Evolutionary conservation across 331 rosid species (phyloP).

Genomic region (Arachis monticola): DNA sequence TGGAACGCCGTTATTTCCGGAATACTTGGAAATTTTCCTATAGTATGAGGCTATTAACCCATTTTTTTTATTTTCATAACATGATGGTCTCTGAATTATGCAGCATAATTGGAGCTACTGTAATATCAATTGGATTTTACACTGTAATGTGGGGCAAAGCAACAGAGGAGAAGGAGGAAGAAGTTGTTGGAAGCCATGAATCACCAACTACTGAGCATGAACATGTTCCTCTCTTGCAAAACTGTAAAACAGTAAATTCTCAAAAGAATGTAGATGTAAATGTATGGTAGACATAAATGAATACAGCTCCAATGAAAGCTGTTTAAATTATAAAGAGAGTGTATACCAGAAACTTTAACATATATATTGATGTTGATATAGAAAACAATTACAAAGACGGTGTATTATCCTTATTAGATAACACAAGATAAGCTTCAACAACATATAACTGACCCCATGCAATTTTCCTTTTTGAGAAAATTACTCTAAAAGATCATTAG

Average conservation of each 20-base stretch:
- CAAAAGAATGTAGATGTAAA: slow-evolving; percentile 30
- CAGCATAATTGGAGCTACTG: slow-evolving; percentile 84
- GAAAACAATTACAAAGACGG: too few relatives aligned
- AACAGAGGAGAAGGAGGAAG: slow-evolving; percentile 54
- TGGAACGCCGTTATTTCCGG: too few relatives aligned
- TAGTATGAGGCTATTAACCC: not conserved
- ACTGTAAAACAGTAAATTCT: slow-evolving; percentile 34
- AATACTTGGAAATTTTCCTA: not conserved
- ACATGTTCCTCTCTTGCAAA: slow-evolving; percentile 66
- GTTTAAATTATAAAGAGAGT: too few relatives aligned
- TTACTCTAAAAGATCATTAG: too few relatives aligned
- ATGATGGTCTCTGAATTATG: slow-evolving; percentile 14
- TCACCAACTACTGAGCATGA: slow-evolving; percentile 49
- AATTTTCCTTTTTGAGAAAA: too few relatives aligned
- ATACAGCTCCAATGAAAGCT: too few relatives aligned
- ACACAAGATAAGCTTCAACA: too few relatives aligned
- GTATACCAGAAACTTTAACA: too few relatives aligned
- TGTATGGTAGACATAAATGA: not conserved
- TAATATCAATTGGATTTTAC: slow-evolving; percentile 78
- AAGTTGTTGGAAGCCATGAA: slow-evolving; percentile 44
- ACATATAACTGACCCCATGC: too few relatives aligned
- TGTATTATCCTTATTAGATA: too few relatives aligned
- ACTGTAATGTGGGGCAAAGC: slow-evolving; percentile 86
- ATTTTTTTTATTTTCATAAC: slow-evolving; percentile 2
- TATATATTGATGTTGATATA: not conserved